Evolutionary conservation across 2,329 filamentous ascomycete species (phyloP), one percentile per base, ranked within the genome.

Genomic region (Beauveria bassiana): DNA sequence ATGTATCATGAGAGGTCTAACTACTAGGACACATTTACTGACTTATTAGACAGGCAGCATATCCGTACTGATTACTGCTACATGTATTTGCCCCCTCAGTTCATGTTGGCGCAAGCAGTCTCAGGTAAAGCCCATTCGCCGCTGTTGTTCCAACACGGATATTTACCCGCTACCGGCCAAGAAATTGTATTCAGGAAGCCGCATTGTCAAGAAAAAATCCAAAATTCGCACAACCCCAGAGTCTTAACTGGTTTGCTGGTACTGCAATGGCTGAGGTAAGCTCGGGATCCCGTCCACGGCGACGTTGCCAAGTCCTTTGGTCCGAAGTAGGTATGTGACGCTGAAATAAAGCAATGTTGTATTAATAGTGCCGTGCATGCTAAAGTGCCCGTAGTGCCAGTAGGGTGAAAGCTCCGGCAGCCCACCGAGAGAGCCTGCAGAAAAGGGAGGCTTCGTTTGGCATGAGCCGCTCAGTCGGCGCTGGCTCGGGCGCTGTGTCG

Each of bases 281-380:
- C 45, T 22, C 20, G 22, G 31, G 55, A 58, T 42, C 16, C n/a
- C 20, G 7, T n/a, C 28, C 43, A 34, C 40, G 3, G 45, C 43
- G 31, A 58, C 16, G 45, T 58, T 34, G 55, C 45, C 16, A 43
- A 43, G 55, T 50, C 55, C 55, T 50, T 50, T 58, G 55, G 55
- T 16, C 55, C 55, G 55, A 42, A 22, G 43, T n/a, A 9, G 10
- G 34, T n/a, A 6, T 3, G 26, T 14, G 24, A 50, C 55, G 16
- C 55, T 58, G 49, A 18, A 38, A 28, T 31, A 55, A 24, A 20
- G 40, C 14, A 31, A 45, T 31, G 3, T 10, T 9, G 10, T 31
- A 31, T 31, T 10, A 31, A 31, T 55, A 45, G 24, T 14, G 28
- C 26, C 42, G 24, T 14, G 31, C 31, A 40, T 24, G 31, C 3